Conservation (phyloP, 805 yeast species). For the Saccharomyces kudriavzevii region DNA sequence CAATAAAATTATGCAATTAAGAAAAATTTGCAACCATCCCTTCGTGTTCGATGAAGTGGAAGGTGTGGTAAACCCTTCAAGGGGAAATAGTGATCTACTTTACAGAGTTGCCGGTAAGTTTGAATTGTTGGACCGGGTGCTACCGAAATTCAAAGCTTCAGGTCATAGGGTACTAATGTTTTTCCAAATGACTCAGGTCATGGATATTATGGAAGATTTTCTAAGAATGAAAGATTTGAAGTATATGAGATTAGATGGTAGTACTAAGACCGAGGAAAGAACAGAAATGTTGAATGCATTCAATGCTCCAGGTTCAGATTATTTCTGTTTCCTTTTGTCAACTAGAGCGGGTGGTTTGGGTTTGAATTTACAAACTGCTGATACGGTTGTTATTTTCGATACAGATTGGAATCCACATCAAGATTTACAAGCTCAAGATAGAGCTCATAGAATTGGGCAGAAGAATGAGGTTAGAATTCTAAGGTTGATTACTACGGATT, state of each 20-base stretch:
- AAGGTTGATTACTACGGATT: constrained; percentile 70
- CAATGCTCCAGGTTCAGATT: constrained; percentile 69
- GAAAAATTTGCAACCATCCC: constrained; percentile 83
- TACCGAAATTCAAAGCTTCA: constrained; percentile 65
- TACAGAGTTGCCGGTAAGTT: constrained; percentile 79
- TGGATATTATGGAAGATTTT: constrained; percentile 86
- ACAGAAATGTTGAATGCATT: constrained; percentile 63
- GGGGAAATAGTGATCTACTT: constrained; percentile 54
- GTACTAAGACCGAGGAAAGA: constrained; percentile 79
- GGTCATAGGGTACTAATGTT: constrained; percentile 77
- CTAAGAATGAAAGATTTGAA: constrained; percentile 57
- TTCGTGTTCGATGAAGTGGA: constrained; percentile 81
- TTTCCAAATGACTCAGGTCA: constrained; percentile 84
- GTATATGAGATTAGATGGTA: constrained; percentile 73
- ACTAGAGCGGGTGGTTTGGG: constrained; percentile 91
- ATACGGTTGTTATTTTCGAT: constrained; percentile 77
- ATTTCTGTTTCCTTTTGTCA: constrained; percentile 68
- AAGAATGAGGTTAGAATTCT: constrained; percentile 79
- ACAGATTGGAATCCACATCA: constrained; percentile 92
- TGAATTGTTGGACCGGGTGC: constrained; percentile 63
- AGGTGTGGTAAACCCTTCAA: constrained; percentile 53
- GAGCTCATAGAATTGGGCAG: constrained; percentile 87
- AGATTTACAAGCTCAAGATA: constrained; percentile 83
- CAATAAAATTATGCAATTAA: constrained; percentile 76
- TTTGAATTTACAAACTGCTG: constrained; percentile 78